Base-by-base conservation (phyloP, 2,329 filamentous ascomycete genomes). In the Aureobasidium sp. region DNA sequence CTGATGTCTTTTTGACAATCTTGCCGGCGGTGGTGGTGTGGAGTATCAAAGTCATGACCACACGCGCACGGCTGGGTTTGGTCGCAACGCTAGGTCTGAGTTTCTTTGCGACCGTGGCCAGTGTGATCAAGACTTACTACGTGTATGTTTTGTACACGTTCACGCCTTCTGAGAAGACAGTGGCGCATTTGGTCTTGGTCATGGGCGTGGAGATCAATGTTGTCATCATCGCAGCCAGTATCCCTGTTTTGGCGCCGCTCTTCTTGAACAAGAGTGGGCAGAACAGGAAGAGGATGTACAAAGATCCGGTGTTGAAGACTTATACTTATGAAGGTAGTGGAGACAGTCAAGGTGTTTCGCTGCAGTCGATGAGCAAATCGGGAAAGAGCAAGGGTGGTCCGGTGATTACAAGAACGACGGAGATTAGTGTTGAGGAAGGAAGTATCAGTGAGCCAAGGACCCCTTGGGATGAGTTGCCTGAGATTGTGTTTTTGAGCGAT, bases 121-220 rank as follows among this genome's bases (percentile, higher is more conserved):
- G 48, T 40, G 37, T 24, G 6, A 39, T 38, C 35, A 51, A 51
- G 37, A 12, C 34, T 6, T 51, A 41, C 14, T 51, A 41, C 11
- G 48, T 51, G 12, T 51, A 39, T 6, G 48, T 22, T 10, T 22
- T 51, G 6, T 51, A 51, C 48, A 39, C 35, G 8, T 51, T 30
- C 19, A 2, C 25, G 14, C 34, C 27, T 1, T 16, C 27, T 8
- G 6, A 22, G 2, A 17, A 16, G 6, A 12, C 6, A 24, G 6
- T 45, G 3, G 6, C 12, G 16, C 17, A 10, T 16, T 22, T 51
- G 24, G 30, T 51, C 16, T 11, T 51, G 7, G 35, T 51, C 12
- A 51, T 51, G 48, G 16, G 34, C 2, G 48, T 41, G 11, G 48
- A 51, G 14, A 51, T 51, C 48, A 51, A 51, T 17, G 37, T 51